These are phyloP conservation scores for Polyrhizophydium stewartii DNA, from an alignment of 371 early-diverging fungal genomes.

Conservation along the genomic window DNA sequence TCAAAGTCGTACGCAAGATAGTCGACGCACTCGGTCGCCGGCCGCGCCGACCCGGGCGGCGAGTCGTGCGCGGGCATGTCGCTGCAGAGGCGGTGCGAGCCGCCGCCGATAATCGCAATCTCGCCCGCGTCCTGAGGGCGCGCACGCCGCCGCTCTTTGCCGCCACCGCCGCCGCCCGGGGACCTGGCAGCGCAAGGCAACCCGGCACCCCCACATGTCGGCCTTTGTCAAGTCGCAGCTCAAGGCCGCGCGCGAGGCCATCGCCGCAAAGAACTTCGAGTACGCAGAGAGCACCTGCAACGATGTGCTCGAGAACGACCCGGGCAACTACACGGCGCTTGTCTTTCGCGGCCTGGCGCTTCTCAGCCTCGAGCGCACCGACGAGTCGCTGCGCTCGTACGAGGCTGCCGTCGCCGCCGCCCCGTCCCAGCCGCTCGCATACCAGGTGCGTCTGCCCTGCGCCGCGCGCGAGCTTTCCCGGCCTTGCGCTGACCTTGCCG, in stretches of 20 bases:
- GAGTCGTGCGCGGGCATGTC: no score
- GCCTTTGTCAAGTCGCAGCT: constrained; percentile 61
- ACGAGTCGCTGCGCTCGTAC: constrained; percentile 66
- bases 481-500: no score
- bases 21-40: not conserved
- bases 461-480: not conserved
- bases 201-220: constrained; percentile 12
- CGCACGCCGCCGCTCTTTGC: no score
- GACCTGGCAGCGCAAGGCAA: no score
- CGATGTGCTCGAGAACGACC: constrained; percentile 67
- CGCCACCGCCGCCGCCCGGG: no score
- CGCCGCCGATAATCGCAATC: no score
- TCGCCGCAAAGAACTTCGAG: constrained; percentile 65
- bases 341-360: constrained; percentile 77
- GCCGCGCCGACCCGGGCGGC: no score
- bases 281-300: constrained; percentile 67
- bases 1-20: not conserved
- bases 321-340: constrained; percentile 73
- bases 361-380: constrained; percentile 59
- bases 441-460: constrained; percentile 55
- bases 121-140: no score
- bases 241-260: constrained; percentile 74
- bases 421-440: constrained; percentile 61
- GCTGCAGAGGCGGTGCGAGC: no score
- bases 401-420: constrained; percentile 61